These are phyloP conservation scores for Xerocomus nothofagi DNA, from an alignment of 1,284 basidiomycete species.

Conservation along the genomic window DNA sequence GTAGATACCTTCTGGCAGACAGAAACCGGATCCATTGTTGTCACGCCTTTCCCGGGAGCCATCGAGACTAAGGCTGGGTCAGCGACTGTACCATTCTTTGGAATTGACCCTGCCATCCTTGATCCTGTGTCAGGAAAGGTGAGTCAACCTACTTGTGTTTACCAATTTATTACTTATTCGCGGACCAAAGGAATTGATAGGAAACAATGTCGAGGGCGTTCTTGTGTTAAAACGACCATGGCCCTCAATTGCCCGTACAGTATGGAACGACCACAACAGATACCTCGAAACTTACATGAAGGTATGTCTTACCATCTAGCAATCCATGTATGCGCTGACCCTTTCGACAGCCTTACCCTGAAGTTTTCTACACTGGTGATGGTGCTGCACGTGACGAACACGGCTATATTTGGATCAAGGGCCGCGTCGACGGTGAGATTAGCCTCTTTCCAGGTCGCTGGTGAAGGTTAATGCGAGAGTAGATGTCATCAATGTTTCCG, in stretches of 20 bases:
- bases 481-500: slow-evolving; percentile 94
- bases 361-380: slow-evolving; percentile 95
- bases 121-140: slow-evolving; percentile 78
- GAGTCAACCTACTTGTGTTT: slow-evolving; percentile 8
- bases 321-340: neutral
- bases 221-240: slow-evolving; percentile 86
- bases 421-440: slow-evolving; percentile 88
- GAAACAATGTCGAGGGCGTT: slow-evolving; percentile 90
- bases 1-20: slow-evolving; percentile 99
- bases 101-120: slow-evolving; percentile 86
- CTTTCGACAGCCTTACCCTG: slow-evolving; percentile 65
- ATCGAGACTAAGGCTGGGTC: slow-evolving; percentile 95
- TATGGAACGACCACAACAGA: slow-evolving; percentile 89
- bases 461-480: slow-evolving; percentile 5
- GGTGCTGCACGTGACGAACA: slow-evolving; percentile 93
- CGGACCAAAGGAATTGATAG: slow-evolving; percentile 59
- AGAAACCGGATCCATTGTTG: slow-evolving; percentile 94
- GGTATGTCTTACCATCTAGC: slow-evolving; percentile 33
- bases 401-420: slow-evolving; percentile 99
- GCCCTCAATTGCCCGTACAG: slow-evolving; percentile 96
- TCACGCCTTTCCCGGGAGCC: slow-evolving; percentile 95
- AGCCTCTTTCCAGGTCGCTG: slow-evolving; percentile 4
- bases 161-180: neutral
- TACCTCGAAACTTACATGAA: slow-evolving; percentile 96
- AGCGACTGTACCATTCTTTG: slow-evolving; percentile 98